phyloP scores from a whole-genome alignment of 164 flowering plant genomes.

The Chimonanthus praecox region DNA sequence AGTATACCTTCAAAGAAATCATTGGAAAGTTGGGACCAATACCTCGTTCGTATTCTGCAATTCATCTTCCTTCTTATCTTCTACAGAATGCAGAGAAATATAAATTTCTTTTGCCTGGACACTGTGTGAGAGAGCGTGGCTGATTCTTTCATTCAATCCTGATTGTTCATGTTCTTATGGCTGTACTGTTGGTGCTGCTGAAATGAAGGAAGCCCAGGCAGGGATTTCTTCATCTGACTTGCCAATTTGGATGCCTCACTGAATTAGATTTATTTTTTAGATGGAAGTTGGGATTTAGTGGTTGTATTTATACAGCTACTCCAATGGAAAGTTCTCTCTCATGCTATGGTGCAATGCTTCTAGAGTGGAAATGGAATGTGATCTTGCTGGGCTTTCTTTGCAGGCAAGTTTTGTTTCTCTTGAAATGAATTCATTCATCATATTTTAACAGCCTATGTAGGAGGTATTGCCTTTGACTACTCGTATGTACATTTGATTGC shows the following conservation, averaged over 20 bases:
- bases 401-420: constrained; percentile 29
- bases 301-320: constrained; percentile 4
- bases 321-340: constrained; percentile 6
- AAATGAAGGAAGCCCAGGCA: not conserved
- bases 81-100: constrained; percentile 63
- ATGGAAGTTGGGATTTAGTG: constrained; percentile 11
- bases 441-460: constrained; percentile 19
- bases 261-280: constrained; percentile 27
- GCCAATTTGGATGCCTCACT: constrained; percentile 13
- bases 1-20: constrained; percentile 78
- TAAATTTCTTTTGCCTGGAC: constrained; percentile 79
- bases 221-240: not conserved
- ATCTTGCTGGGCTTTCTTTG: constrained; percentile 31
- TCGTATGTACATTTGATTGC: constrained; percentile 4
- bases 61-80: constrained; percentile 71
- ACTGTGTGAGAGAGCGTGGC: constrained; percentile 66
- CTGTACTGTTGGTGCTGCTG: constrained; percentile 1
- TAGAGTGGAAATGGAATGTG: constrained; percentile 12
- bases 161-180: not conserved
- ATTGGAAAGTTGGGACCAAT: constrained; percentile 82
- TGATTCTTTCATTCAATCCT: constrained; percentile 15
- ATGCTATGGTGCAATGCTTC: constrained; percentile 11
- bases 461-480: constrained; percentile 13
- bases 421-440: constrained; percentile 25
- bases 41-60: constrained; percentile 75